phyloP scores from a whole-genome alignment of 169 alveolate species.

The Eimeria sp. region DNA sequence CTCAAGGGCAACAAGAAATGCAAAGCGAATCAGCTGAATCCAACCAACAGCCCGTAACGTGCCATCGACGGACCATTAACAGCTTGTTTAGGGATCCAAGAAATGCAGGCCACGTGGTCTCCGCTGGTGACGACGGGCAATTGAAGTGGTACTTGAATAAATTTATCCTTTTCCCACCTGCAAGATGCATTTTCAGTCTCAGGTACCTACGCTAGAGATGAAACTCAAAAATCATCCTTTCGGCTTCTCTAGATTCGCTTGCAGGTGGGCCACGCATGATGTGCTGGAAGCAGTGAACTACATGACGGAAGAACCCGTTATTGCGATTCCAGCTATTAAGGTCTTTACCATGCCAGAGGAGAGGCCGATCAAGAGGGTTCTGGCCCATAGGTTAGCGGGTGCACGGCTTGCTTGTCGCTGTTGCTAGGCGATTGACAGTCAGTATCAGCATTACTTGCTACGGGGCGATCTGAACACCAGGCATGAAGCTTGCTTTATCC shows the following conservation, averaged over 20 bases:
- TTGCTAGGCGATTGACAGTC: background rate
- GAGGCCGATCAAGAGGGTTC: slow-evolving; percentile 26
- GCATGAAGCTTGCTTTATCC: background rate
- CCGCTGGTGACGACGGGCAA: slow-evolving; percentile 68
- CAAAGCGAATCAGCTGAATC: background rate
- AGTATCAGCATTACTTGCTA: background rate
- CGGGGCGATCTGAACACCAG: background rate
- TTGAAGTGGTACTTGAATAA: slow-evolving; percentile 12
- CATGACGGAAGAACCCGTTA: slow-evolving; percentile 20
- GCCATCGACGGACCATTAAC: slow-evolving; percentile 32
- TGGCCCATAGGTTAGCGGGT: background rate
- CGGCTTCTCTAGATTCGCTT: background rate
- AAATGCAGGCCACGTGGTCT: slow-evolving; percentile 28
- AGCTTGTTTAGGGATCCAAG: slow-evolving; percentile 59
- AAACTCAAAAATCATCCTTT: background rate
- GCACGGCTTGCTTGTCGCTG: background rate
- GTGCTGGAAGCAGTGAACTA: slow-evolving; percentile 34
- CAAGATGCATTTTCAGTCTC: background rate
- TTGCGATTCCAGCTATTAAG: slow-evolving; percentile 10
- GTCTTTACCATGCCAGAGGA: slow-evolving; percentile 35
- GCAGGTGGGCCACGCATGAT: slow-evolving; percentile 51
- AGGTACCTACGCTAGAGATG: background rate
- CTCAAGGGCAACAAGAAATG: background rate
- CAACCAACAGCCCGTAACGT: background rate
- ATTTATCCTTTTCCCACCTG: background rate